A percentile compares a stretch with the other conserved stretches of the same genome.
Evolutionary conservation across 495 filamentous ascomycete species (phyloP).

Genomic region (Xylaria flabelliformis): DNA sequence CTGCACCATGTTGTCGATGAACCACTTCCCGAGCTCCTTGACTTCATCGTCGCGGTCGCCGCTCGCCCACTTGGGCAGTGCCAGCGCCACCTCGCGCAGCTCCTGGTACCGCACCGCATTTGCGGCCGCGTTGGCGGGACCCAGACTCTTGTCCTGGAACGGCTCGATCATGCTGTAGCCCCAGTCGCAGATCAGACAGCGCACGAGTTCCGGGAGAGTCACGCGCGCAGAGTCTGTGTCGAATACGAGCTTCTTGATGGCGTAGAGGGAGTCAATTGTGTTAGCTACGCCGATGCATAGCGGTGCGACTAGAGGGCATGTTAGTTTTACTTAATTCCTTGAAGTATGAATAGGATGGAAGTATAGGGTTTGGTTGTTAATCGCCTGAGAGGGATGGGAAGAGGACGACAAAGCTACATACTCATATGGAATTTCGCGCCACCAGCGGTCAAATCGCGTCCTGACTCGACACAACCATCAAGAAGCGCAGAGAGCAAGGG

Average conservation of each 20-base stretch:
- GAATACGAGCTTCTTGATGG: slow-evolving; percentile 25
- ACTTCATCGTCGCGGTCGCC: slow-evolving; percentile 16
- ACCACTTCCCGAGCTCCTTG: neutral
- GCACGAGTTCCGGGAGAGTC: slow-evolving; percentile 16
- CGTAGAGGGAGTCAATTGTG: slow-evolving; percentile 27
- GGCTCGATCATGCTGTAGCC: slow-evolving; percentile 34
- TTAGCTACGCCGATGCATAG: slow-evolving; percentile 25
- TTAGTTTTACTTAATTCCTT: neutral
- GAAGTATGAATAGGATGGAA: neutral
- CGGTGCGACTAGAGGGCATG: slow-evolving; percentile 11
- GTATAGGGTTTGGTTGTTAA: neutral
- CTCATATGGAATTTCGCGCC: slow-evolving; percentile 25
- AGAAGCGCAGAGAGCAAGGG: slow-evolving; percentile 23
- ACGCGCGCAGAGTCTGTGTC: slow-evolving; percentile 15
- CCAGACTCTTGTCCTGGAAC: slow-evolving; percentile 29
- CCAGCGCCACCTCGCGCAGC: slow-evolving; percentile 23
- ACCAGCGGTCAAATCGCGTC: slow-evolving; percentile 21
- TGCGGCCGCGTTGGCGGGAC: slow-evolving; percentile 27
- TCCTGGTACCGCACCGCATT: slow-evolving; percentile 28
- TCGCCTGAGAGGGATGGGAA: neutral
- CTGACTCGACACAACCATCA: slow-evolving; percentile 21
- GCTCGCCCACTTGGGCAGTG: slow-evolving; percentile 25
- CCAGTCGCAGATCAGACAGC: slow-evolving; percentile 32
- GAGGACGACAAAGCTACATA: neutral
- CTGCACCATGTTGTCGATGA: slow-evolving; percentile 11